phyloP scores from a whole-genome alignment of 805 yeast species.

The Yamadazyma phyllophila region DNA sequence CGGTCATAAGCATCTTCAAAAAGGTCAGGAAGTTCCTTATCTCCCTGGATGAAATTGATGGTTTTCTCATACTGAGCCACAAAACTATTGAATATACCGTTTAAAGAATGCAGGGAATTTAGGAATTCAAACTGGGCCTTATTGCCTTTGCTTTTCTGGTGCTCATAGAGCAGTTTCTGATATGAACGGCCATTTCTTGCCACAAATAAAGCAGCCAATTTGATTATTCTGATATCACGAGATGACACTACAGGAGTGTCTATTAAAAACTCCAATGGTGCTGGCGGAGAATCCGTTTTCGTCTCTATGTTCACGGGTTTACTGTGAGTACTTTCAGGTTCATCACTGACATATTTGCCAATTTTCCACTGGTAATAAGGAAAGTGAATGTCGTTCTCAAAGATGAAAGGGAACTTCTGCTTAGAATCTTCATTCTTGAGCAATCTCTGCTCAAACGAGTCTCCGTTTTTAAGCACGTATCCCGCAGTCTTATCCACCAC shows the following conservation, averaged over 20 bases:
- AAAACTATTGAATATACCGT: conserved; percentile 48
- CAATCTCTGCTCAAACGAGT: conserved; percentile 59
- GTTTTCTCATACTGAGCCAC: conserved; percentile 52
- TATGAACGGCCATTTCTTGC: conserved; percentile 57
- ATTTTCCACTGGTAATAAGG: conserved; percentile 55
- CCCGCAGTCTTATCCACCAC: conserved; percentile 70
- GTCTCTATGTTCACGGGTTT: conserved; percentile 7
- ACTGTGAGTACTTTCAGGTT: not conserved
- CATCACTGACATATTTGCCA: conserved; percentile 7
- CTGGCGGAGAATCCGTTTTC: conserved; percentile 15
- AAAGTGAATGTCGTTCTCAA: conserved; percentile 52
- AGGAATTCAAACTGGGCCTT: conserved; percentile 69
- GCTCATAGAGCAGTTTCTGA: conserved; percentile 27
- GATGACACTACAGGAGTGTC: conserved; percentile 46
- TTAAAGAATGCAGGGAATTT: conserved; percentile 55
- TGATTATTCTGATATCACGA: conserved; percentile 66
- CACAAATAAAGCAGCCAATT: conserved; percentile 66
- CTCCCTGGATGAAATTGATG: conserved; percentile 16
- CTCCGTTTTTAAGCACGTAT: conserved; percentile 69
- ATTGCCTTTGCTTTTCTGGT: conserved; percentile 36
- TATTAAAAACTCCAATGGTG: conserved; percentile 23
- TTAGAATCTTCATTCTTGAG: conserved; percentile 41
- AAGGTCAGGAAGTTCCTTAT: conserved; percentile 25
- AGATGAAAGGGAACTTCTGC: conserved; percentile 63
- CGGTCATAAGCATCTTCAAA: conserved; percentile 49